Evolutionary conservation across 2,329 filamentous ascomycete species (phyloP).

Genomic region (Monilinia polystroma): DNA sequence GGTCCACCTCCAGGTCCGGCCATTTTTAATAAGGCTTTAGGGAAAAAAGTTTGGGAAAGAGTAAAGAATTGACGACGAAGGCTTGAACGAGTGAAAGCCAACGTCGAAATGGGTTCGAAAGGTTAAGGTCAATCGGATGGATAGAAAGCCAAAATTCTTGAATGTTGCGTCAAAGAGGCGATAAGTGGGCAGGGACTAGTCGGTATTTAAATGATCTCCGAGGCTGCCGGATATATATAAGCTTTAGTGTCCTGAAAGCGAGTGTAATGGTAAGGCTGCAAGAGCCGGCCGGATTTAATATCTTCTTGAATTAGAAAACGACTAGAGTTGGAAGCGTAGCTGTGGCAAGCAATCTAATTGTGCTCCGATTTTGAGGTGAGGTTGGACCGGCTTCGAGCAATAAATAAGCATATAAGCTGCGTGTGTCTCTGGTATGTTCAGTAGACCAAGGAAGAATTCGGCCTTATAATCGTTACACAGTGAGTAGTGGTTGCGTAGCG

Average conservation of each 20-base stretch:
- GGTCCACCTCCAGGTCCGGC: constrained; percentile 93
- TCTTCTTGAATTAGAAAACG: constrained; percentile 24
- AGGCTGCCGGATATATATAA: constrained; percentile 38
- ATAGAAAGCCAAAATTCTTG: constrained; percentile 22
- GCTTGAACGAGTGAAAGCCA: constrained; percentile 43
- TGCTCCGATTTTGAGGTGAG: constrained; percentile 27
- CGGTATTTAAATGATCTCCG: constrained; percentile 27
- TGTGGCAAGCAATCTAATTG: constrained; percentile 38
- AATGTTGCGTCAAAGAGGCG: constrained; percentile 13
- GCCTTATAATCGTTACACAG: constrained; percentile 24
- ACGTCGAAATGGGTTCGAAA: constrained; percentile 33
- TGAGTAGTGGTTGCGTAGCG: constrained; percentile 9
- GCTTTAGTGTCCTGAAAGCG: constrained; percentile 30
- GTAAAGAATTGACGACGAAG: constrained; percentile 39
- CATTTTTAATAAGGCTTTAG: constrained; percentile 55
- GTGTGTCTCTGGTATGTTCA: constrained; percentile 8
- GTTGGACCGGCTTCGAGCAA: constrained; percentile 21
- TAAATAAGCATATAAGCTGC: constrained; percentile 35
- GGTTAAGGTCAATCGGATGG: constrained; percentile 23
- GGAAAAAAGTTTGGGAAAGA: constrained; percentile 22
- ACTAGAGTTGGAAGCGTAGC: constrained; percentile 30
- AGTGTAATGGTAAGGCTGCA: constrained; percentile 36
- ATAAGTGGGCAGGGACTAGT: constrained; percentile 30
- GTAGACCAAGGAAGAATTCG: constrained; percentile 20
- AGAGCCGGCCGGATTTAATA: constrained; percentile 28